Conservation (phyloP, 768 basidiomycete genomes). For the Leccinum boreale region DNA sequence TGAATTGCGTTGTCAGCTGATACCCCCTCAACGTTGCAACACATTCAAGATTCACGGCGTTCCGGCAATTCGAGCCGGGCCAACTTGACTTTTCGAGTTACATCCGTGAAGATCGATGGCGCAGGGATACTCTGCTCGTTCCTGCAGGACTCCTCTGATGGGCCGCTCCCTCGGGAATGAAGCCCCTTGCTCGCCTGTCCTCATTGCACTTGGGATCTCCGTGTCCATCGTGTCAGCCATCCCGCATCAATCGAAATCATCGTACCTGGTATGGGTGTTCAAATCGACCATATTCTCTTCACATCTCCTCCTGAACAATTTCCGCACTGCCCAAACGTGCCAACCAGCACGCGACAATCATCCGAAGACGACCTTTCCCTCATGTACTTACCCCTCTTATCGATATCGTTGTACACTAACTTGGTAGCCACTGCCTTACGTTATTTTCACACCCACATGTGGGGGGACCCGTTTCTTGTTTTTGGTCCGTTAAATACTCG, state of each 20-base stretch:
- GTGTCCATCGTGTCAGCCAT: constrained; percentile 10
- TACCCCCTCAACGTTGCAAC: background rate
- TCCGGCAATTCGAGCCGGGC: background rate
- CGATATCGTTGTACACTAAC: background rate
- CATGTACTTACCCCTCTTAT: constrained; percentile 1
- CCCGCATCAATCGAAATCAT: background rate
- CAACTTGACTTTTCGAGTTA: background rate
- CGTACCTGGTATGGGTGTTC: background rate
- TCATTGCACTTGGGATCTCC: constrained; percentile 10
- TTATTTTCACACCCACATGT: constrained; percentile 14
- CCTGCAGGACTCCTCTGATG: background rate
- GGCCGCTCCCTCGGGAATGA: constrained; percentile 14
- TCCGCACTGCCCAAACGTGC: constrained; percentile 7
- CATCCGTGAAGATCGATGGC: background rate
- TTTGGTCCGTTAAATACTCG: background rate
- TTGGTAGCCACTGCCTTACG: constrained; percentile 3
- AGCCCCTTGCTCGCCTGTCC: background rate
- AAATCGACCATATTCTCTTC: background rate
- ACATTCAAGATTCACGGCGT: background rate
- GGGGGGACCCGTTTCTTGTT: constrained; percentile 2
- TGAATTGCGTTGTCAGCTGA: background rate
- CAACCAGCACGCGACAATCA: constrained; percentile 6
- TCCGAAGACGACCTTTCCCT: background rate
- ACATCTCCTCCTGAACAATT: constrained; percentile 4
- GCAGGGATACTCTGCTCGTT: background rate